phyloP scores from a whole-genome alignment of 2,329 filamentous ascomycete genomes.

The Epichloe baconii region DNA sequence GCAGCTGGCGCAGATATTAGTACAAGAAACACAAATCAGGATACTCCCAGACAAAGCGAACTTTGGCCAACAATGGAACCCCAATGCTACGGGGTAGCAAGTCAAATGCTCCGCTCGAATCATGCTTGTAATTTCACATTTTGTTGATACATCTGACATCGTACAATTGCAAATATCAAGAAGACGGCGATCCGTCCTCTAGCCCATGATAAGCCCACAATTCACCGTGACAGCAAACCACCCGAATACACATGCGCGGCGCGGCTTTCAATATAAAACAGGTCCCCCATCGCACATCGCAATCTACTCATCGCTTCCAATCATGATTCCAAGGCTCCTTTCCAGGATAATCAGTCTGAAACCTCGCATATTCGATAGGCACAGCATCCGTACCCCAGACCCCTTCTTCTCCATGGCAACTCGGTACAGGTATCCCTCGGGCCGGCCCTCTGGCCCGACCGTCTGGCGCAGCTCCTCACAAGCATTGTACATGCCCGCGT shows the following conservation, averaged over 20 bases:
- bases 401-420: conserved; percentile 83
- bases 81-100: too few species aligned
- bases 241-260: not conserved
- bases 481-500: conserved; percentile 70
- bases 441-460: conserved; percentile 40
- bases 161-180: not conserved
- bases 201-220: not conserved
- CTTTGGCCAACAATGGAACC: too few species aligned
- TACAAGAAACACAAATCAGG: not conserved
- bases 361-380: conserved; percentile 81
- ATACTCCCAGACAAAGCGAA: too few species aligned
- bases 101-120: not conserved
- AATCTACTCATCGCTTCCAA: conserved; percentile 54
- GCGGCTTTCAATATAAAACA: not conserved
- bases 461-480: conserved; percentile 69
- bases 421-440: conserved; percentile 65
- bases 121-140: not conserved
- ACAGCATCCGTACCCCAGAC: conserved; percentile 60
- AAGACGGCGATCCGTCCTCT: too few species aligned
- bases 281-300: not conserved
- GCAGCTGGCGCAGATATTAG: not conserved
- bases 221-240: not conserved
- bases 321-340: conserved; percentile 81
- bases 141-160: not conserved
- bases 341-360: conserved; percentile 71